Evolutionary conservation across 352 stramenopile species (phyloP), one percentile per base, ranked within the genome.

Genomic region (Phytophthora idaei): DNA sequence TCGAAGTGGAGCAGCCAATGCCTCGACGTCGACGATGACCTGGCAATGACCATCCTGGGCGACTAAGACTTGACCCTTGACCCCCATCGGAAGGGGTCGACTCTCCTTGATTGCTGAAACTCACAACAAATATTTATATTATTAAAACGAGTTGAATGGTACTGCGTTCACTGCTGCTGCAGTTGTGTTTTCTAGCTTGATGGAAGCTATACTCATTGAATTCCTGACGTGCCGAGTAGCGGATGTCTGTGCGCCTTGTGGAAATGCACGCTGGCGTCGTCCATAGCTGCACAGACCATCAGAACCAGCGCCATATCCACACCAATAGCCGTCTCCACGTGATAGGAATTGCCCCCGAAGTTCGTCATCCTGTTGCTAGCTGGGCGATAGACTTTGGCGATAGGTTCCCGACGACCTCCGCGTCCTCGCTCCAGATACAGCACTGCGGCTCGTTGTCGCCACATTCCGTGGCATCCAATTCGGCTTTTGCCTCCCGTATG

Each of bases 361-460:
- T 32, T 51, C 21, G 51, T 62, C 60, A 71, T 64, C 32, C 63
- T 41, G 29, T 67, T 58, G 32, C 57, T 76, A 8, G 58, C 47
- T 17, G 73, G 62, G 5, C 73, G 65, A 61, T 73, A 81, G 8
- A 78, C 60, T 54, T 81, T 81, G 28, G 73, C 73, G 17, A 81
- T 76, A 12, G 66, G 54, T 61, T 78, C 69, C 14, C 69, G 53
- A 44, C 58, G 57, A 2, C 61, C 66, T 31, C 58, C 61, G 7
- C 54, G 47, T 53, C 69, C 69, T 50, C 61, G 61, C 21, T 81
- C 69, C 5, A 81, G 49, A 45, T 76, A 81, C 31, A 81, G 46
- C 37, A 81, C 56, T 8, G 69, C 65, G 4, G 61, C 73, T 49
- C 73, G 69, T 27, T 74, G 69, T 48, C 59, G 50, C 73, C 69